Base-by-base conservation (phyloP, 2,329 filamentous ascomycete genomes). In the Ascochyta lentis region DNA sequence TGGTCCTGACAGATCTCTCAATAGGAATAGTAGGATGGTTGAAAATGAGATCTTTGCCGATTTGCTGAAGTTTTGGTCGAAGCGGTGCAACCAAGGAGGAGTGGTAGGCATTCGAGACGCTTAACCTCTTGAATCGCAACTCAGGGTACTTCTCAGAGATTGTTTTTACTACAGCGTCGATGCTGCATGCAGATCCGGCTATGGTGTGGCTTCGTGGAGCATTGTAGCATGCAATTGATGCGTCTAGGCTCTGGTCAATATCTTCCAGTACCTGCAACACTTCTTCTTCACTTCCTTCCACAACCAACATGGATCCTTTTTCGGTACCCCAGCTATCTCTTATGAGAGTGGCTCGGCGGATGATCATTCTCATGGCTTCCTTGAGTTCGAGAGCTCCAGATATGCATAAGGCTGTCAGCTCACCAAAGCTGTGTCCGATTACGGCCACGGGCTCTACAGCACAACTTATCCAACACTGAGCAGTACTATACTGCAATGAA, bases 161-260 rank as follows among this genome's bases (percentile, higher is more conserved):
- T 1, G 40, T 63, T 0, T 74, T 56, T 0, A 56, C 60, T 37
- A 63, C n/a, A 31, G 31, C 4, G 13, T 77, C 67, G 6, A 63
- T 54, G 6, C 51, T 46, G 15, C 33, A 23, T 8, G 23, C 12
- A 8, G 53, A 51, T 2, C 66, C 65, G 24, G 77, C 78, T 3
- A 84, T 24, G 0, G 77, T 78, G 60, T 79, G 78, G 54, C 71
- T 80, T 4, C 55, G 60, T 0, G 77, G 77, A 0, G 45, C 57
- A 41, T 67, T 71, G 62, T 56, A 73, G 60, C 81, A 84, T 0
- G 83, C 82, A 33, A 84, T 78, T 3, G 76, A 58, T 40, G 64
- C 60, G 27, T 49, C 45, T 48, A 62, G 66, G 56, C 66, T 19
- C 29, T 59, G 35, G 19, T 49, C 44, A 12, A 33, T 19, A 27